Evolutionary conservation across 2,329 filamentous ascomycete genomes (phyloP).

Genomic region (Colletotrichum acutatum): DNA sequence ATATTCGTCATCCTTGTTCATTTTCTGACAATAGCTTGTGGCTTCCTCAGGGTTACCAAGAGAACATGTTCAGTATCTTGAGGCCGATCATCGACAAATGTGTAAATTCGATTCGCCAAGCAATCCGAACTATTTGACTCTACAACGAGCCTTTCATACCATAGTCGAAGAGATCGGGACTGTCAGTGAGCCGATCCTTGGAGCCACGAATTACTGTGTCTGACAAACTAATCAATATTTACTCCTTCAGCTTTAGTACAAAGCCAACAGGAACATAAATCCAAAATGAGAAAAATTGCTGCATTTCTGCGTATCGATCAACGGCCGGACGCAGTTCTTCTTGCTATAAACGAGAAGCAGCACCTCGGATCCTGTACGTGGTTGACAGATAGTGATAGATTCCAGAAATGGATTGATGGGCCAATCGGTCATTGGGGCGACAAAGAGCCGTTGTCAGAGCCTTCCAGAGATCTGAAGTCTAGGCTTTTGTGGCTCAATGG

Average conservation of each 20-base stretch:
- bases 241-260: background rate
- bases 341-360: background rate
- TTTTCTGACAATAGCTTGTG: background rate
- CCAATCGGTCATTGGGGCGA: background rate
- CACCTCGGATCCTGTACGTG: background rate
- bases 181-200: background rate
- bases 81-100: slow-evolving; percentile 42
- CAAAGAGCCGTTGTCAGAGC: background rate
- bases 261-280: background rate
- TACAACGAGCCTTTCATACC: background rate
- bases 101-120: slow-evolving; percentile 41
- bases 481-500: slow-evolving; percentile 39
- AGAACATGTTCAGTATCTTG: slow-evolving; percentile 39
- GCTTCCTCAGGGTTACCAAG: slow-evolving; percentile 35
- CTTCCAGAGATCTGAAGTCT: background rate
- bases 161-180: background rate
- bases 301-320: background rate
- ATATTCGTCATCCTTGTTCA: background rate
- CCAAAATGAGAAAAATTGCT: background rate
- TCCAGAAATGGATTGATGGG: background rate
- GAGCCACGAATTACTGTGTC: background rate
- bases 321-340: background rate
- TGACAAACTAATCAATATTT: no score
- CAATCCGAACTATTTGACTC: slow-evolving; percentile 40
- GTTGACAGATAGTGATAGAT: background rate